Evolutionary conservation across 2,329 filamentous ascomycete genomes (phyloP), one percentile per base, ranked within the genome.

Genomic region (Cladorrhinum sp.): DNA sequence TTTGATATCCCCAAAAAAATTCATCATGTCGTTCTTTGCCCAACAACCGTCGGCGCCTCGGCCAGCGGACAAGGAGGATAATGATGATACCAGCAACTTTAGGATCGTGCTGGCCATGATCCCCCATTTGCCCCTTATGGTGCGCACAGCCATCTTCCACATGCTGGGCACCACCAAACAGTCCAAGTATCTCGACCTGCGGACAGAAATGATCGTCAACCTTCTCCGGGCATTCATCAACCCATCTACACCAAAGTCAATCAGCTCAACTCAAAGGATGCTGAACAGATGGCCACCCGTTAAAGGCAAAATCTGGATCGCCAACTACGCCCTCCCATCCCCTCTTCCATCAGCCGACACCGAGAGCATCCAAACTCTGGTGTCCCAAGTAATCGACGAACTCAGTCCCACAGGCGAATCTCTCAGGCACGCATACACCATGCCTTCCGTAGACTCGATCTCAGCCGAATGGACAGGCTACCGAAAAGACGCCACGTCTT

Each of bases 221-320:
- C 76, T 95, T 16, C 73, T 96, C n/a, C 87, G 91, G 20, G 83
- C 83, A 0, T 78, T 92, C 58, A 72, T 91, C 55, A 71, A 73
- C 13, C 75, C 77, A 2, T 73, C 75, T 1, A 76, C 74, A 16
- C 78, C 80, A 0, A 71, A 67, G 10, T 78, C 85, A 24, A 75
- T 96, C 23, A 78, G 81, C 0, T 81, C 85, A 62, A 75, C 83
- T 6, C 93, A 97, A 74, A 77, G 75, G 48, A 67, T 84, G n/a
- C 83, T 84, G 1, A 75, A 83, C 50, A 84, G 79, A 60, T 88
- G 90, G 57, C 82, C 82, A 0, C 86, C 85, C 0, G 78, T 96
- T 70, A 92, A 91, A 71, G 92, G 92, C 2, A 84, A 83, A 50
- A 85, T 95, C 65, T 97, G 93, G 93, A 81, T 96, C 23, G 88